Evolutionary conservation across 352 stramenopile genomes (phyloP), one percentile per base, ranked within the genome.

Genomic region (Pythium rishiriense): DNA sequence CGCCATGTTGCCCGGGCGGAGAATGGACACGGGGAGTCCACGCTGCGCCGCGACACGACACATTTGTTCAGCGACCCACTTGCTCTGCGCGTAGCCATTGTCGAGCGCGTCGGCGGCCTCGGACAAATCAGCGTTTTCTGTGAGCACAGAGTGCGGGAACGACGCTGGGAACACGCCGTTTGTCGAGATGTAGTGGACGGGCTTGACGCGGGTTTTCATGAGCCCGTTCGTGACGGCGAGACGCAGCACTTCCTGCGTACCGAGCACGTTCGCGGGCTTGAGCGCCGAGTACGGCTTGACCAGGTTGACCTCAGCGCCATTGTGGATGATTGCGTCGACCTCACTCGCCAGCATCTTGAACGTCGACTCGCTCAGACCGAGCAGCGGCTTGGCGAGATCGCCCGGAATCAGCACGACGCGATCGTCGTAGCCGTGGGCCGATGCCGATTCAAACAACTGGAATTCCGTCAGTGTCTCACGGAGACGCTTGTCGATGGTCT

Each of bases 221-320:
- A 91, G 60, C 6, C 83, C 83, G 64, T 91, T 93, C 24, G 84
- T 91, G 62, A 87, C 86, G 5, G 83, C 88, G 33, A 98, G 81
- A 63, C 88, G 84, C 60, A 98, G 72, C 31, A 97, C 77, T 59
- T 97, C 88, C 48, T 96, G 85, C 26, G 92, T 97, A 22, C 88
- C 92, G 7, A 96, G 73, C 31, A 97, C 92, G 69, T 98, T 98
- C 19, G 87, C 81, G 37, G 85, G 81, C 62, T 93, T 94, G 33
- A 97, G 73, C 21, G 79, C 69, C 35, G 94, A 79, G 62, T 96
- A 98, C 12, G 90, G 85, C 60, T 97, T 94, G 21, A 96, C 91
- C n/a, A 98, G 69, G 63, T 96, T 97, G 19, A 98, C 92, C 42
- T 96, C 79, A n/a, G 92, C 92, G 22, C 86, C 92, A 68, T 96